Base-by-base conservation (phyloP, 2,329 filamentous ascomycete species). In the Fonsecaea pugnacius region DNA sequence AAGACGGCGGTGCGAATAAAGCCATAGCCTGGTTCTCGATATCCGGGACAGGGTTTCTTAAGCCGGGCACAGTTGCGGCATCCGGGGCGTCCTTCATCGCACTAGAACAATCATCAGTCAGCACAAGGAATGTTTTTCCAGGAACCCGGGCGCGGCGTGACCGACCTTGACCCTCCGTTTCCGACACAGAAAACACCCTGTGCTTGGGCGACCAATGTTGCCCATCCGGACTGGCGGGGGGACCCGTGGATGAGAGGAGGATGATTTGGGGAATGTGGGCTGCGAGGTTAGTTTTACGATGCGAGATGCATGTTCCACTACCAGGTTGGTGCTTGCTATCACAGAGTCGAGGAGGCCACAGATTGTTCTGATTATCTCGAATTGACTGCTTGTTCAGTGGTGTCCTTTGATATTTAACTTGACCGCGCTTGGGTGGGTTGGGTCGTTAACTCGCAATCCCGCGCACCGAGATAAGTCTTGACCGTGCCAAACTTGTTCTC, bases 121-220 rank as follows among this genome's bases (percentile, higher is more conserved):
- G 63, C 63, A 62, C 53, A 21, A 35, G 27, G 24, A 16, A n/a
- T 10, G 16, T 48, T 30, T 48, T 30, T 24, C 30, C 9, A 21
- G 48, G 21, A 21, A 21, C 18, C n/a, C 24, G 21, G 24, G 27
- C 24, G 18, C 40, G 53, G 43, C 58, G 18, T 36, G 53, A 21
- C 65, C 38, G 30, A 67, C 65, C 62, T 67, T 67, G 16, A 67
- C 65, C 24, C 65, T 62, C 53, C 65, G 61, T 50, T 67, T 64
- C 6, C 65, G 61, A 64, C 65, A 67, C 33, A 67, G 55, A 55
- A 56, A 59, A 57, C 65, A 67, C 24, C 65, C 65, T 12, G 65
- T 64, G 55, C 65, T 67, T 40, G 65, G 65, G 50, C 65, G 65
- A 21, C 65, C 65, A 38, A 67, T 67, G 55, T 67, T 67, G 16